Evolutionary conservation across 225 moss, liverwort and hornwort genomes (phyloP), one percentile per base, ranked within the genome.

Genomic region (Anthoceros angustus): DNA sequence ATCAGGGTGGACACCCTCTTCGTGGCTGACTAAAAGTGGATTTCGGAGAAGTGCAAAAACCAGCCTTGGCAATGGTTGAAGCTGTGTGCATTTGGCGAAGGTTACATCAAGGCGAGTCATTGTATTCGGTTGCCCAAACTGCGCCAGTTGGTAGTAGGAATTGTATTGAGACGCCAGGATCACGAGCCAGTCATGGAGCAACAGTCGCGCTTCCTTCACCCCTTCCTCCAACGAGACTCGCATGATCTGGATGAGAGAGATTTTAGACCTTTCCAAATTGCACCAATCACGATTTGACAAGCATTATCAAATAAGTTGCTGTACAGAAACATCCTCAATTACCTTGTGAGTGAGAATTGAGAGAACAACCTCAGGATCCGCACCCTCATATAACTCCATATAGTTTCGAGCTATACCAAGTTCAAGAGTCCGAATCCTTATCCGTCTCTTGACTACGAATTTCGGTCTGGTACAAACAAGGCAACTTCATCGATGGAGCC

Each of bases 1-100:
- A 69, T 98, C 98, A 43, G 98, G 98, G 72, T 98, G 98, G 7
- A 98, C 92, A 62, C 98, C 98, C 82, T 98, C 92, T 62, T 98
- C 92, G 43, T 98, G 98, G 65, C 85, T 83, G 73, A 82, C 77
- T 77, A 92, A 70, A 64, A 85, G 70, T 32, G 79, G 76, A 66
- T 50, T 82, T 71, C 85, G 81, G 64, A 85, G 77, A 42, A 98
- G 82, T 25, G 92, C 98, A 74, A 98, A 98, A 39, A 98, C 87
- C 78, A 89, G 98, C 64, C 98, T 84, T 2, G 89, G 98, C 63
- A 98, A 80, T 50, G 92, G 78, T 72, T 98, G 98, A 67, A 98
- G 72, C 55, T 87, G 86, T 0, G 80, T 74, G 62, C 92, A 89
- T 41, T 67, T 87, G 64, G 87, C 84, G 61, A 98, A 98, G 21